Evolutionary conservation across 2,329 filamentous ascomycete genomes (phyloP), one percentile per base, ranked within the genome.

Genomic region (Paramyrothecium roridum): DNA sequence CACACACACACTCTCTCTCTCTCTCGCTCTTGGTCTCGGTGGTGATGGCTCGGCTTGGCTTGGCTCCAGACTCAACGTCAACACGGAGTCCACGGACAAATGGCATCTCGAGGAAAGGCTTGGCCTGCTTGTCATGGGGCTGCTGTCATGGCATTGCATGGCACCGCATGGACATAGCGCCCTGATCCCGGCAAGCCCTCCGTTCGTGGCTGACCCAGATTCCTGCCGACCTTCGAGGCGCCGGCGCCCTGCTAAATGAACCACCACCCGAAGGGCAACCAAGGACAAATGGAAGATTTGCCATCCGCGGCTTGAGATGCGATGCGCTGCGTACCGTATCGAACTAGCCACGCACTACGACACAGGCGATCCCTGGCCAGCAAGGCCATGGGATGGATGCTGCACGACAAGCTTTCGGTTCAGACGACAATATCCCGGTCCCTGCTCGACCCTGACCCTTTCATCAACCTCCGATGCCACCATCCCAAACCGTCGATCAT

Each of bases 401-500:
- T 43, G 37, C 37, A 43, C 37, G 37, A 43, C 37, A 43, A 43
- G 37, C 37, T 43, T 43, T 43, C 37, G 37, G 37, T 43, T 43
- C 37, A 43, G 37, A 43, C 37, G 37, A 43, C 37, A 43, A 43
- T 8, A 43, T 43, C 37, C 37, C 37, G 37, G 37, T 43, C 37
- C 37, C 37, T 43, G 49, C 33, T 33, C 49, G 20, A 40, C 33
- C 49, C 49, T 51, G 49, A 51, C 49, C 49, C 49, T 51, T 51
- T 51, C 49, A 51, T 51, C 49, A 51, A 40, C 30, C 17, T 43
- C 33, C 23, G 49, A 51, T 51, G 49, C 26, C 49, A 51, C 49
- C 49, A 51, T 51, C 49, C 49, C 49, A 51, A 51, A 51, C 49
- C 33, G 49, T 37, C 33, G 49, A 51, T 51, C 49, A 30, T 30